Percentiles rank a stretch among this genome's conserved stretches.
phyloP scores from a whole-genome alignment of 2,329 filamentous ascomycete species.

The Trichoderma pleuroti region DNA sequence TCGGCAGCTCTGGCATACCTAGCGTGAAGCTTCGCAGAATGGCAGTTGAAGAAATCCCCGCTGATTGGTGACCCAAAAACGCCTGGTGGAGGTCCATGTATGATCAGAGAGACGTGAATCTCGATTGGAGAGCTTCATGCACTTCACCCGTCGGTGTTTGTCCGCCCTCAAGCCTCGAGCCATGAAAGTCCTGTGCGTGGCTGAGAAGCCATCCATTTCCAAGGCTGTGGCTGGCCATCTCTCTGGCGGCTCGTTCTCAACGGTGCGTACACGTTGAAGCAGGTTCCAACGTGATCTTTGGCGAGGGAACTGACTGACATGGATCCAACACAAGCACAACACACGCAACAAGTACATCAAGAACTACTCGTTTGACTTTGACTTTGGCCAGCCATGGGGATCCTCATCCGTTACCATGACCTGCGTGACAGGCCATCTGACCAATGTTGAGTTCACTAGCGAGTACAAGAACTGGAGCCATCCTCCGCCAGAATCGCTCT shows the following conservation, averaged over 20 bases:
- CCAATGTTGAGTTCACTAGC: slow-evolving; percentile 69
- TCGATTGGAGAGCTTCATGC: background rate
- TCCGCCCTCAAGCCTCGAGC: background rate
- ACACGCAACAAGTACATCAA: slow-evolving; percentile 78
- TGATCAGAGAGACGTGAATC: background rate
- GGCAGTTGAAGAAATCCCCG: background rate
- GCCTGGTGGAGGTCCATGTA: background rate
- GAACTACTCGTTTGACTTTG: slow-evolving; percentile 89
- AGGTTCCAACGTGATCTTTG: background rate
- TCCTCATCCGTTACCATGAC: slow-evolving; percentile 88
- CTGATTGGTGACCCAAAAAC: slow-evolving; percentile 8
- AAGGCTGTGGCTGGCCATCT: slow-evolving; percentile 91
- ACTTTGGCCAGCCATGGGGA: slow-evolving; percentile 79
- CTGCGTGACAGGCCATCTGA: slow-evolving; percentile 84
- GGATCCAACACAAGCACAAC: slow-evolving; percentile 49
- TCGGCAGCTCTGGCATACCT: background rate
- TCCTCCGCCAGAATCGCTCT: slow-evolving; percentile 74
- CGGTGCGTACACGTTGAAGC: slow-evolving; percentile 45
- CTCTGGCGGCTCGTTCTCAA: slow-evolving; percentile 68
- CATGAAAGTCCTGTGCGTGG: slow-evolving; percentile 56
- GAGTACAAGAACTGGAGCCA: slow-evolving; percentile 76
- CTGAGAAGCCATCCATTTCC: slow-evolving; percentile 82
- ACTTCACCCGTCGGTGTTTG: slow-evolving; percentile 4
- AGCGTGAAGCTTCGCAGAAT: background rate
- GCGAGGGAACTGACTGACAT: slow-evolving; percentile 27